A percentile compares a stretch with the other conserved stretches of the same genome.
Evolutionary conservation across 2,329 filamentous ascomycete genomes (phyloP).

Genomic region (Cladosporium phlei): DNA sequence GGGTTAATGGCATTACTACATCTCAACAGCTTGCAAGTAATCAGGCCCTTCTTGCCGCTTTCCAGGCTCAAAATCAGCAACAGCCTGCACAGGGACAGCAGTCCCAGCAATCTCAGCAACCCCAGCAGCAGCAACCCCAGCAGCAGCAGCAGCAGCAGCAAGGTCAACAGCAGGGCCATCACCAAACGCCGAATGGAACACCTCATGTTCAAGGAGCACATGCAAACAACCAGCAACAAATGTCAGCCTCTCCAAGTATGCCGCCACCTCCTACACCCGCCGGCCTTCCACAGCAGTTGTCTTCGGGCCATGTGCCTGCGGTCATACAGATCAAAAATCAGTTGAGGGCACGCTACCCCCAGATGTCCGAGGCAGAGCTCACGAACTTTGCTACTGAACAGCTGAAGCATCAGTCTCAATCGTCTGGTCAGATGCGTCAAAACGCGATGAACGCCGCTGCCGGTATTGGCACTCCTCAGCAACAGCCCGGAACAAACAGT

Average conservation of each 20-base stretch:
- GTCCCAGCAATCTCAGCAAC: slow-evolving; percentile 14
- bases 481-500: slow-evolving; percentile 16
- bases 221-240: slow-evolving; percentile 23
- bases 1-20: slow-evolving; percentile 25
- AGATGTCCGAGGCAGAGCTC: slow-evolving; percentile 51
- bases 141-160: slow-evolving; percentile 15
- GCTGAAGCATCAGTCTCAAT: slow-evolving; percentile 37
- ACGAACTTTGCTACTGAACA: slow-evolving; percentile 49
- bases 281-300: slow-evolving; percentile 45
- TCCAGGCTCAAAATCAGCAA: slow-evolving; percentile 23
- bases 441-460: slow-evolving; percentile 37
- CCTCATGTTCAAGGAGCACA: slow-evolving; percentile 20
- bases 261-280: slow-evolving; percentile 33
- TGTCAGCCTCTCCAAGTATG: slow-evolving; percentile 34
- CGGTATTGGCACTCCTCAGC: slow-evolving; percentile 24
- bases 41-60: slow-evolving; percentile 28
- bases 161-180: slow-evolving; percentile 15
- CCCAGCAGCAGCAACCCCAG: slow-evolving; percentile 15
- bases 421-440: slow-evolving; percentile 30
- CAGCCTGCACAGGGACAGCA: slow-evolving; percentile 11
- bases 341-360: slow-evolving; percentile 48
- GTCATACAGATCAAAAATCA: slow-evolving; percentile 51
- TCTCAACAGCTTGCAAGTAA: slow-evolving; percentile 31
- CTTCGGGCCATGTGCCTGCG: slow-evolving; percentile 50
- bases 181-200: slow-evolving; percentile 12